Conservation (phyloP, 2,329 filamentous ascomycete genomes). For the Ascochyta koolunga region DNA sequence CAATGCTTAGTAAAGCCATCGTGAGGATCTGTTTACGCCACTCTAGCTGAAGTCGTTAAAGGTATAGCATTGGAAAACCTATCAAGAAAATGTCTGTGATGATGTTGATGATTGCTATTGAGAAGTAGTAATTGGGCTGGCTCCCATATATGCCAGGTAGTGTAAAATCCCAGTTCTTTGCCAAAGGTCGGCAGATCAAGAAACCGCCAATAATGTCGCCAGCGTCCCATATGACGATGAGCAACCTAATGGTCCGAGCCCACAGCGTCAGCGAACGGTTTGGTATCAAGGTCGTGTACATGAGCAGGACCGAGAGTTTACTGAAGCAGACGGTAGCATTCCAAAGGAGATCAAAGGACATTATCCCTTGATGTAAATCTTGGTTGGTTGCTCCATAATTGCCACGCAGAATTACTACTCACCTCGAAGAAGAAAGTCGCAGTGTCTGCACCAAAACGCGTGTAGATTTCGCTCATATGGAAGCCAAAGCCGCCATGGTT, state of each 20-base stretch:
- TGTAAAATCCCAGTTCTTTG: conserved; percentile 25
- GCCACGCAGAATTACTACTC: too few species aligned
- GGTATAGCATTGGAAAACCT: conserved; percentile 26
- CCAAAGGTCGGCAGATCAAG: conserved; percentile 25
- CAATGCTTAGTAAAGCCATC: conserved; percentile 25
- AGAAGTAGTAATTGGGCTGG: conserved; percentile 23
- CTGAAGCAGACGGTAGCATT: conserved; percentile 28
- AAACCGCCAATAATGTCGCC: conserved; percentile 21
- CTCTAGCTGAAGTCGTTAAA: conserved; percentile 20
- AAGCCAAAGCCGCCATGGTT: conserved; percentile 30
- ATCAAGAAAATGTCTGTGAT: conserved; percentile 26
- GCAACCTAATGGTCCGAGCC: conserved; percentile 6
- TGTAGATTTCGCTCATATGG: conserved; percentile 20
- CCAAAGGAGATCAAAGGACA: conserved; percentile 29
- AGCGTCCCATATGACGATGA: conserved; percentile 22
- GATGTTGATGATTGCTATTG: conserved; percentile 27
- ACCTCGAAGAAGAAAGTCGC: conserved; percentile 31
- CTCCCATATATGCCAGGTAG: conserved; percentile 26
- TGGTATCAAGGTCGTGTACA: conserved; percentile 26
- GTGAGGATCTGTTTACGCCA: conserved; percentile 22
- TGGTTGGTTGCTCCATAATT: neutral
- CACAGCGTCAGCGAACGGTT: conserved; percentile 17
- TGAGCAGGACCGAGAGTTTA: conserved; percentile 27
- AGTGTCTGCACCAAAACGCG: conserved; percentile 22
- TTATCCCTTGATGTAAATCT: conserved; percentile 19